Conservation (phyloP, 1,284 basidiomycete genomes). For the Moesziomyces antarcticus region DNA sequence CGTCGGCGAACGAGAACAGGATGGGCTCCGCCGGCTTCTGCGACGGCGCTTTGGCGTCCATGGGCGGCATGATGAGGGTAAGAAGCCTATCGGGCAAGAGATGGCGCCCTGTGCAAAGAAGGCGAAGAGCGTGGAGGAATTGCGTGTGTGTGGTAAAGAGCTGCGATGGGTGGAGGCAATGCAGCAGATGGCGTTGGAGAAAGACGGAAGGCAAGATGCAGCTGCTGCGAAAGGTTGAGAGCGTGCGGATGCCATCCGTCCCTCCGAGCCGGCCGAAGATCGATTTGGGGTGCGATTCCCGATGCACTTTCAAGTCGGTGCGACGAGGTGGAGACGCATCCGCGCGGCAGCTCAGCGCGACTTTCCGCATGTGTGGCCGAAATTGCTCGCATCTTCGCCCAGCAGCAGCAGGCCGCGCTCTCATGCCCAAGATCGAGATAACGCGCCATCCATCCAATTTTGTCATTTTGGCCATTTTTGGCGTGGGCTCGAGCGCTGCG, state of each 20-base stretch:
- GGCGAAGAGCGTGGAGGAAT: no score
- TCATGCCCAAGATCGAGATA: background rate
- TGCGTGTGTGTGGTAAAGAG: no score
- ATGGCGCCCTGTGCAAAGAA: background rate
- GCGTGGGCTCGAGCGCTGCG: background rate
- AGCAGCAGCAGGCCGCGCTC: no score
- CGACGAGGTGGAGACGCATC: background rate
- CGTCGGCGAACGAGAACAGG: conserved; percentile 77
- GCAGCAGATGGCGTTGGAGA: no score
- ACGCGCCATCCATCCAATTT: background rate
- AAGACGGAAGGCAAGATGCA: no score
- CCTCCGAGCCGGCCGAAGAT: background rate
- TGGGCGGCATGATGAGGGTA: conserved; percentile 48
- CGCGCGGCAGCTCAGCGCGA: no score
- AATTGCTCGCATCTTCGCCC: no score
- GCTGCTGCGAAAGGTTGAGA: no score
- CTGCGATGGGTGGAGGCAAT: no score
- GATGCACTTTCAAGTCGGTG: background rate
- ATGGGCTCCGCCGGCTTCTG: conserved; percentile 71
- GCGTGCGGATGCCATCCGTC: background rate
- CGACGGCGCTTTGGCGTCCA: conserved; percentile 50
- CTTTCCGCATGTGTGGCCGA: no score
- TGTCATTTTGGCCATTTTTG: background rate
- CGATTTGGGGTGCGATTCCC: background rate
- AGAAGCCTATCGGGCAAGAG: background rate